These are phyloP conservation scores for Priceomyces castillae DNA, from an alignment of 805 yeast genomes.

Conservation along the genomic window DNA sequence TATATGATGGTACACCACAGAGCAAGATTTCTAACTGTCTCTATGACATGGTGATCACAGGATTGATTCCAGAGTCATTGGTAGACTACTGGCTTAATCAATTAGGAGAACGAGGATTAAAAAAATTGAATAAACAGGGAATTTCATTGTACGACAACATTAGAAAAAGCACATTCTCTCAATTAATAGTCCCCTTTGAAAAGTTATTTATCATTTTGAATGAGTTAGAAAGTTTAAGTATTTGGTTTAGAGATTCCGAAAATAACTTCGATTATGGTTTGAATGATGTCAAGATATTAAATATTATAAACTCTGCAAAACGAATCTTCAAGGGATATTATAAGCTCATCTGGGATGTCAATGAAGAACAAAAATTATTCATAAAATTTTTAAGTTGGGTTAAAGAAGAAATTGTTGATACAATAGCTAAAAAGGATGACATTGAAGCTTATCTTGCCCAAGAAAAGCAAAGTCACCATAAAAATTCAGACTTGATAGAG, in stretches of 20 bases:
- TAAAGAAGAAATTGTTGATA: conserved; percentile 31
- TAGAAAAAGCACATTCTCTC: conserved; percentile 46
- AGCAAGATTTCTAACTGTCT: conserved; percentile 22
- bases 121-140: conserved; percentile 52
- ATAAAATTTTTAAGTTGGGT: conserved; percentile 47
- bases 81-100: conserved; percentile 63
- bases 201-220: conserved; percentile 47
- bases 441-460: conserved; percentile 13
- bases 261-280: conserved; percentile 11
- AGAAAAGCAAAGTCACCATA: conserved; percentile 9
- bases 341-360: conserved; percentile 40
- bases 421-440: conserved; percentile 40
- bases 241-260: conserved; percentile 30
- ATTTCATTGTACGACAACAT: conserved; percentile 49
- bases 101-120: conserved; percentile 64
- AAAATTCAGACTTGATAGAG: conserved; percentile 20
- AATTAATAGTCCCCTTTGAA: conserved; percentile 55
- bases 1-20: conserved; percentile 9
- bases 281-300: conserved; percentile 5
- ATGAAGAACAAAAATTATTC: conserved; percentile 46
- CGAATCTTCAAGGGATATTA: conserved; percentile 31
- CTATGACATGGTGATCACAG: conserved; percentile 51
- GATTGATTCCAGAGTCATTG: conserved; percentile 47
- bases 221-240: conserved; percentile 38
- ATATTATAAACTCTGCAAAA: conserved; percentile 14